Conservation (phyloP, 2,329 filamentous ascomycete species). For the Aaosphaeria pasadenensis region DNA sequence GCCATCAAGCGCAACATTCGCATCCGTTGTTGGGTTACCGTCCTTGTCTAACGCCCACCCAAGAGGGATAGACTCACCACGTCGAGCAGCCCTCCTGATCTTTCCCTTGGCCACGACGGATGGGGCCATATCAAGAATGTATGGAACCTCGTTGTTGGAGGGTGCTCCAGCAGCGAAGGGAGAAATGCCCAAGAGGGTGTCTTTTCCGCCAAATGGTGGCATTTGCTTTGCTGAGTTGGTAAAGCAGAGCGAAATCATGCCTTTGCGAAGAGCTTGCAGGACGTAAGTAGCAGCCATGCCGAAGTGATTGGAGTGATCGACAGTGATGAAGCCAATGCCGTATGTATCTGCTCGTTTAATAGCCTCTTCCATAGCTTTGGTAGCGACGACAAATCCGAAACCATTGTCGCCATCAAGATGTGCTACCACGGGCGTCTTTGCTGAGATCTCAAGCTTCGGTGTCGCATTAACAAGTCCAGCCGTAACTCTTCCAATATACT, state of each 20-base stretch:
- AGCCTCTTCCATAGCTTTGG: conserved; percentile 16
- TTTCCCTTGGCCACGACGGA: conserved; percentile 21
- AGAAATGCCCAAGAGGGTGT: conserved; percentile 6
- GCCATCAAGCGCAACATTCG: conserved; percentile 15
- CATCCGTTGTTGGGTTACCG: conserved; percentile 16
- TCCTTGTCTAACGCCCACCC: conserved; percentile 19
- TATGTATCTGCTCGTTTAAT: conserved; percentile 10
- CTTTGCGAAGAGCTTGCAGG: conserved; percentile 20
- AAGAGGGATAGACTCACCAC: conserved; percentile 19
- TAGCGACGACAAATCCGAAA: conserved; percentile 27
- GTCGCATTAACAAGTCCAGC: neutral
- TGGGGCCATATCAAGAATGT: conserved; percentile 21
- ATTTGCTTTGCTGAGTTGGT: conserved; percentile 55
- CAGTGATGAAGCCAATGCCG: conserved; percentile 20
- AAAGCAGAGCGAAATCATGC: conserved; percentile 68
- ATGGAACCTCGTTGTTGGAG: conserved; percentile 5
- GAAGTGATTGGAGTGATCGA: conserved; percentile 20
- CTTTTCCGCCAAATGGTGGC: conserved; percentile 29
- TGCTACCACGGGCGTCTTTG: conserved; percentile 23
- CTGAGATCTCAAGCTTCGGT: conserved; percentile 2
- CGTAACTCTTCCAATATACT: conserved; percentile 2
- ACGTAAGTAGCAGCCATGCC: conserved; percentile 26
- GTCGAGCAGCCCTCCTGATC: conserved; percentile 17
- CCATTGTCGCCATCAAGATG: conserved; percentile 25
- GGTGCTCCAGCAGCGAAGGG: conserved; percentile 9